phyloP scores from a whole-genome alignment of 345 rosid species.

The Corchorus olitorius region DNA sequence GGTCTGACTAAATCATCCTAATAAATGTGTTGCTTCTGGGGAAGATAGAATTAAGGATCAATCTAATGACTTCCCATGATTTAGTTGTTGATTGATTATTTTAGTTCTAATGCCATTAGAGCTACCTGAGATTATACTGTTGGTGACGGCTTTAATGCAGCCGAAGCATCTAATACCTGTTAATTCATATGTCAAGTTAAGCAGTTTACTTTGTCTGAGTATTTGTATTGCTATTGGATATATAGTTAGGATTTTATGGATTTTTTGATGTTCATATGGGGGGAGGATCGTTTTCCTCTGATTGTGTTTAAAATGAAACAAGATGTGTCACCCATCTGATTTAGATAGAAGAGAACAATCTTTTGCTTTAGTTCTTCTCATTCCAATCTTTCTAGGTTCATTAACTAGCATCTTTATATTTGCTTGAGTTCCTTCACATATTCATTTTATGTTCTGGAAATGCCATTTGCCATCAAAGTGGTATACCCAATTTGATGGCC shows the following conservation, averaged over 20 bases:
- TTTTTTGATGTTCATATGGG: not conserved
- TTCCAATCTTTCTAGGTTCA: conserved; percentile 9
- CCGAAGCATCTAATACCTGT: not conserved
- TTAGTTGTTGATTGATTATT: not conserved
- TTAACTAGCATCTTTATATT: not conserved
- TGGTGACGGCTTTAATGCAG: not conserved
- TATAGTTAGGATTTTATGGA: not conserved
- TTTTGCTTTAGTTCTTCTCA: not conserved
- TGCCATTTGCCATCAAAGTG: not conserved
- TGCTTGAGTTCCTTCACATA: not conserved
- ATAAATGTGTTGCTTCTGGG: not conserved
- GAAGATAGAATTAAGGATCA: not conserved
- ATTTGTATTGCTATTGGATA: not conserved
- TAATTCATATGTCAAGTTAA: not conserved
- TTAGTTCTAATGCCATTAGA: not conserved
- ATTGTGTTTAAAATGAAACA: not conserved
- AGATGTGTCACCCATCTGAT: not conserved
- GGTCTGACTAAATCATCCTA: not conserved
- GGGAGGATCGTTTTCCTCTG: not conserved
- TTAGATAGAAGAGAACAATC: not conserved
- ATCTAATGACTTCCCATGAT: not conserved
- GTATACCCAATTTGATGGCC: not conserved
- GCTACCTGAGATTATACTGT: not conserved
- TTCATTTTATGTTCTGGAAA: not conserved
- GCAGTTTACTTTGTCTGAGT: not conserved